phyloP scores from a whole-genome alignment of 495 filamentous ascomycete genomes.

The Tirmania nivea region DNA sequence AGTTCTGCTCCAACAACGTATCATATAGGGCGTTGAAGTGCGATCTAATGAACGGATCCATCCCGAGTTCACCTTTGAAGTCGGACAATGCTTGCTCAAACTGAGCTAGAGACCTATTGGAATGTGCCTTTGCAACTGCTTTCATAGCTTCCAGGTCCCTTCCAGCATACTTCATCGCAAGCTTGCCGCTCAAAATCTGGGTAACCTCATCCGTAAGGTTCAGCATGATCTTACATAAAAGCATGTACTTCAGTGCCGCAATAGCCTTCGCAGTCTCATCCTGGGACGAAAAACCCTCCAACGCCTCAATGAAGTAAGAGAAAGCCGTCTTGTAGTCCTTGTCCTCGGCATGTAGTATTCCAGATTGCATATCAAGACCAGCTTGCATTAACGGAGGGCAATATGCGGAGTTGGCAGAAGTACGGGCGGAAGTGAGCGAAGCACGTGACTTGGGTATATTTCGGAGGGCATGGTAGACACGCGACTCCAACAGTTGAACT shows the following conservation, averaged over 20 bases:
- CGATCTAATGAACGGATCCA: slow-evolving; percentile 83
- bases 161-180: slow-evolving; percentile 85
- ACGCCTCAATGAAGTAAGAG: slow-evolving; percentile 96
- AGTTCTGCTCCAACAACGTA: slow-evolving; percentile 94
- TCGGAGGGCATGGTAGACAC: slow-evolving; percentile 90
- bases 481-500: slow-evolving; percentile 89
- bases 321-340: slow-evolving; percentile 95
- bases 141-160: slow-evolving; percentile 96
- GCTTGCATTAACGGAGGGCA: slow-evolving; percentile 89
- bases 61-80: slow-evolving; percentile 78
- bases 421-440: slow-evolving; percentile 80
- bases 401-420: slow-evolving; percentile 88
- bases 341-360: slow-evolving; percentile 95
- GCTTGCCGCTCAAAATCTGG: slow-evolving; percentile 75
- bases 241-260: slow-evolving; percentile 93
- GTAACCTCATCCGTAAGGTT: slow-evolving; percentile 93
- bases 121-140: slow-evolving; percentile 83
- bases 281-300: slow-evolving; percentile 88
- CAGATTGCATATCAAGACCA: slow-evolving; percentile 94
- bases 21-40: slow-evolving; percentile 89
- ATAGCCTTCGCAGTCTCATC: slow-evolving; percentile 71
- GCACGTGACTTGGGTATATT: slow-evolving; percentile 93
- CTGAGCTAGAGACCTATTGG: slow-evolving; percentile 82
- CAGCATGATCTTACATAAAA: slow-evolving; percentile 98
- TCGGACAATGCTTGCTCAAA: slow-evolving; percentile 79